Evolutionary conservation across 176 grass and related monocot genomes (phyloP), one percentile per base, ranked within the genome.

Genomic region (Panicum miliaceum): DNA sequence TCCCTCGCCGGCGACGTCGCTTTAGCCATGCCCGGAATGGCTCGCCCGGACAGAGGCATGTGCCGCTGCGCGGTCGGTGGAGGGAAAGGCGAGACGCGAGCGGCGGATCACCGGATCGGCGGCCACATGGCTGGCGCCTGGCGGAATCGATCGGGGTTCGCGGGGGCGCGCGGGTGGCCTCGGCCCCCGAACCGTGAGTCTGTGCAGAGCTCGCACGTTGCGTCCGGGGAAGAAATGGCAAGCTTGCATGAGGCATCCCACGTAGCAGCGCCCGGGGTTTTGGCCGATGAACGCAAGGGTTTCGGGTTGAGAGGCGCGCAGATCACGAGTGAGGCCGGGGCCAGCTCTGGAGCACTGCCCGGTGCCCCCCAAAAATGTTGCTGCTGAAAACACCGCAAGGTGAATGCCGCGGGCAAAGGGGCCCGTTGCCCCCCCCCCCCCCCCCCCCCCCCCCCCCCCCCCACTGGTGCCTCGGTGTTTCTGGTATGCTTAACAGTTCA

Each of bases 1-100:
- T 42, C 12, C 37, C 75, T 60, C 22, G 54, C 32, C 75, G 45
- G 75, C 56, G 75, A 61, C 56, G 56, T 61, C 56, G 57, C 75
- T 77, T 77, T 77, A 61, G n/a, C 56, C 23, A 29, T 45, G 75
- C 75, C 75, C 13, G 75, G 13, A 51, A 22, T 37, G 27, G 22
- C 0, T 27, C 25, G 4, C 59, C 3, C 29, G n/a, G 34, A 75
- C 60, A 76, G 1, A 26, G 41, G 71, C 82, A 76, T 77, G 73
- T 77, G 25, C 51, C 15, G 15, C 29, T 19, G 5, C 3, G 47
- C 46, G 8, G 36, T 23, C 74, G 53, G 35, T 76, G 35, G 53
- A 42, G 35, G 64, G 36, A 59, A 76, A 59, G 74, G 53, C 1
- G 52, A 76, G 16, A 59, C 74, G 74, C 36, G 20, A 59, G 20